Base-by-base conservation (phyloP, 306 rosid genomes). In the Ormosia semicastrata region DNA sequence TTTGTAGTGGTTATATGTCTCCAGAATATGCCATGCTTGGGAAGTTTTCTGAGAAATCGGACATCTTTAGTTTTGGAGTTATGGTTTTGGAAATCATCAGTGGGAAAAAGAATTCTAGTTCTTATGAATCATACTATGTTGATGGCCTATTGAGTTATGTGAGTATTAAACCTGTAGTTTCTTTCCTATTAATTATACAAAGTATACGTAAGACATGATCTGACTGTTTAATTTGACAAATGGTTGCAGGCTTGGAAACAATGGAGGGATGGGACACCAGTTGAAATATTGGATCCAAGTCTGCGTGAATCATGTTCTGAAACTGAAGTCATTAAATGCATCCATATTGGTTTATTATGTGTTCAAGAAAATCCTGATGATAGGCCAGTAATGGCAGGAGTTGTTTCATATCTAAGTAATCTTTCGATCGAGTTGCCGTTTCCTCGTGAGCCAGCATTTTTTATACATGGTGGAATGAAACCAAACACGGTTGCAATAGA, bases 11-110 rank as follows among this genome's bases (percentile, higher is more conserved):
- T 43, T 86, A 86, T 50, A 86, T 83, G 78, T 68, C 87, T 30
- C 85, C 83, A 0, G 73, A 86, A 15, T 86, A 83, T 39, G 89
- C 85, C 9, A 86, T 86, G 83, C 56, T 80, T 5, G 87, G 86
- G 17, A 46, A 64, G 15, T 87, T 80, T 40, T 87, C 84, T 0
- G 54, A 71, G 6, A 87, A 87, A 33, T 87, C 87, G 0, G 87
- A 87, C 66, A 67, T 77, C 2, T 87, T 77, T 56, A 87, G 87
- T 58, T 87, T 87, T 13, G 86, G 87, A 2, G 76, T 87, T 1
- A 47, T 87, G 44, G 36, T 87, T 39, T 82, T 87, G 33, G 90
- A 87, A 39, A 72, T 77, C 59, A 50, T 87, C 10, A 84, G 75
- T 44, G 85, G 90, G 7, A 81, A 75, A 15, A 87, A 15, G 36